phyloP scores from a whole-genome alignment of 2,329 filamentous ascomycete species.

The Leptographium lundbergii region DNA sequence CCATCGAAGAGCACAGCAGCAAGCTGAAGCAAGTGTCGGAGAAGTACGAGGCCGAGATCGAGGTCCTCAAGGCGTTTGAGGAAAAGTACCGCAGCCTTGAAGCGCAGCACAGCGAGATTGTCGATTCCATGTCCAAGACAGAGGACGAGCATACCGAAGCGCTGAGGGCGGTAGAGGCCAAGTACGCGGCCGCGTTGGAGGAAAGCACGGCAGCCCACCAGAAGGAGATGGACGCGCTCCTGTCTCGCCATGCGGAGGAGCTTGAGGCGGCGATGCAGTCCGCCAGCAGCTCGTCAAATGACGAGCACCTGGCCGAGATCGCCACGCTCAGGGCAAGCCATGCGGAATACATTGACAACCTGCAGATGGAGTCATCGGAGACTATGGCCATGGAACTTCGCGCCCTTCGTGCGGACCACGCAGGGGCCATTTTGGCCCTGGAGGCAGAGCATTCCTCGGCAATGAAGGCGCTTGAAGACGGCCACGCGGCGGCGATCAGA shows the following conservation, averaged over 20 bases:
- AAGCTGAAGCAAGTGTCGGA: constrained; percentile 45
- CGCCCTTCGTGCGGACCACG: constrained; percentile 30
- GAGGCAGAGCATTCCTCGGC: constrained; percentile 27
- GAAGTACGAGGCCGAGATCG: constrained; percentile 53
- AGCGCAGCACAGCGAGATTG: constrained; percentile 38
- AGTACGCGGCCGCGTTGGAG: constrained; percentile 34
- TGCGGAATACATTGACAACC: constrained; percentile 27
- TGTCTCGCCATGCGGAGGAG: constrained; percentile 44
- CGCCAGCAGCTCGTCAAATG: constrained; percentile 35
- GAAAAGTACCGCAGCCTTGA: constrained; percentile 50
- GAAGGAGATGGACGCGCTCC: constrained; percentile 40
- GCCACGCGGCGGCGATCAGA: constrained; percentile 19
- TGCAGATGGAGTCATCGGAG: constrained; percentile 18
- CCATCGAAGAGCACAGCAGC: constrained; percentile 37
- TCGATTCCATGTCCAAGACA: constrained; percentile 13
- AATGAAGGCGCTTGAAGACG: constrained; percentile 22
- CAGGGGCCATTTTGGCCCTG: constrained; percentile 27
- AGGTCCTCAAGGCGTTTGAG: constrained; percentile 50
- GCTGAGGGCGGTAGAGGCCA: constrained; percentile 28
- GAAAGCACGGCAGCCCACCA: constrained; percentile 40
- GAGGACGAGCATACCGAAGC: constrained; percentile 27
- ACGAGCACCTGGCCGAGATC: constrained; percentile 35
- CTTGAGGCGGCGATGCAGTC: constrained; percentile 42
- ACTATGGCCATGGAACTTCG: constrained; percentile 22
- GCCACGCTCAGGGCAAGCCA: constrained; percentile 42